A percentile compares a stretch with the other conserved stretches of the same genome.
phyloP scores from a whole-genome alignment of 768 basidiomycete species.

The Suillus sp. region DNA sequence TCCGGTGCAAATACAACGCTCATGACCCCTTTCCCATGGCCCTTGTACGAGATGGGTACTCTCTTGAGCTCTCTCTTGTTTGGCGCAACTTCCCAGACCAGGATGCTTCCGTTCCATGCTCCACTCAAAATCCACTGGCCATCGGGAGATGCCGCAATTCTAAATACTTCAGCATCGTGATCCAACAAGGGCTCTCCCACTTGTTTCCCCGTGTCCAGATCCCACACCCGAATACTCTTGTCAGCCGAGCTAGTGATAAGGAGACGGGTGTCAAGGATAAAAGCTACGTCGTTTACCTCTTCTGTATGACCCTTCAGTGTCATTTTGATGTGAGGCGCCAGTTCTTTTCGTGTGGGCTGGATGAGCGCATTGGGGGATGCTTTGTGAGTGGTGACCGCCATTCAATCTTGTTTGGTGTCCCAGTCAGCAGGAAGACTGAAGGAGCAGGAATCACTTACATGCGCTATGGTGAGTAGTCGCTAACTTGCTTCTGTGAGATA shows the following conservation, averaged over 20 bases:
- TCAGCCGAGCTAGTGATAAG: not conserved
- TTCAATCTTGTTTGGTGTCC: not conserved
- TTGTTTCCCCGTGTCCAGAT: too few species aligned
- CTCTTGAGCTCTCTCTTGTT: too few species aligned
- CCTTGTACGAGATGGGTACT: not conserved
- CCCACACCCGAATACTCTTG: too few species aligned
- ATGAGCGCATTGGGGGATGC: not conserved
- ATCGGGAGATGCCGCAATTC: not conserved
- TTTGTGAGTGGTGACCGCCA: not conserved
- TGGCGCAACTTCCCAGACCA: too few species aligned
- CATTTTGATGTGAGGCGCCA: not conserved
- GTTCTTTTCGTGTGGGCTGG: not conserved
- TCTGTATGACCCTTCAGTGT: not conserved
- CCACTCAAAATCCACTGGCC: too few species aligned
- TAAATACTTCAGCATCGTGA: not conserved
- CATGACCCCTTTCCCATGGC: too few species aligned
- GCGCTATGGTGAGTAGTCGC: not conserved
- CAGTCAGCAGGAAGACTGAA: not conserved
- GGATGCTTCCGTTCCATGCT: too few species aligned
- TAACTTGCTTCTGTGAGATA: too few species aligned
- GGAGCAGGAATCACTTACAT: not conserved
- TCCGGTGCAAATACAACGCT: too few species aligned
- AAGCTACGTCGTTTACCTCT: fast-evolving
- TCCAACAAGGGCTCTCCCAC: too few species aligned
- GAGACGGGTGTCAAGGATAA: not conserved